Base-by-base conservation (phyloP, 768 basidiomycete species). In the Lanmaoa pseudosensibilis region DNA sequence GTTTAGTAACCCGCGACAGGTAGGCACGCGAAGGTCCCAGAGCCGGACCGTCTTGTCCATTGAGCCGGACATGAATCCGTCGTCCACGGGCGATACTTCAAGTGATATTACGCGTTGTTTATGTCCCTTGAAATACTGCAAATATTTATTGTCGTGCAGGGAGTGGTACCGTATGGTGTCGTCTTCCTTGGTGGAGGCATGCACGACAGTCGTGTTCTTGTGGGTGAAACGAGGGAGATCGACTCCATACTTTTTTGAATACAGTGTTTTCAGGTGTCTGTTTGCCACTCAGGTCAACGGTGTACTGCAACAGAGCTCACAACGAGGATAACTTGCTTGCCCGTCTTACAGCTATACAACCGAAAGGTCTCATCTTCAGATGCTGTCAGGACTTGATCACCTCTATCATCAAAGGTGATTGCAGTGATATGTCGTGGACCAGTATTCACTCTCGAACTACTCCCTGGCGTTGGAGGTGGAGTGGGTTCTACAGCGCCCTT, bases 161-260 rank as follows among this genome's bases (percentile, higher is more conserved):
- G 92, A 95, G 65, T 96, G 92, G 72, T 98, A 98, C 44, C 97
- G 85, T 62, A 98, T 83, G 0, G 90, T 94, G 69, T 98, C 92
- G 71, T 98, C 92, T 71, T 90, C 91, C 70, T 96, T 98, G 18
- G 95, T 98, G 5, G 92, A 95, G 9, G 95, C 90, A 66, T 98
- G 86, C 3, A 98, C 69, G 46, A 98, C 87, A 4, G 88, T 84
- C 0, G 86, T 84, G 62, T 83, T 87, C 69, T 90, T 91, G 76
- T 98, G 97, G 0, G 96, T 98, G 66, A 98, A 97, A 4, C 96
- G 85, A 21, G 94, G 92, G 19, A 95, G 81, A 72, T 96, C 92
- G 44, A 94, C 89, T 1, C 97, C 97, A 71, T 98, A 99, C 72
- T 99, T 99, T 74, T 95, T 94, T 0, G 95, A 98, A 64, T 88